Conservation (phyloP, 2,329 filamentous ascomycete genomes). For the Monilinia laxa region DNA sequence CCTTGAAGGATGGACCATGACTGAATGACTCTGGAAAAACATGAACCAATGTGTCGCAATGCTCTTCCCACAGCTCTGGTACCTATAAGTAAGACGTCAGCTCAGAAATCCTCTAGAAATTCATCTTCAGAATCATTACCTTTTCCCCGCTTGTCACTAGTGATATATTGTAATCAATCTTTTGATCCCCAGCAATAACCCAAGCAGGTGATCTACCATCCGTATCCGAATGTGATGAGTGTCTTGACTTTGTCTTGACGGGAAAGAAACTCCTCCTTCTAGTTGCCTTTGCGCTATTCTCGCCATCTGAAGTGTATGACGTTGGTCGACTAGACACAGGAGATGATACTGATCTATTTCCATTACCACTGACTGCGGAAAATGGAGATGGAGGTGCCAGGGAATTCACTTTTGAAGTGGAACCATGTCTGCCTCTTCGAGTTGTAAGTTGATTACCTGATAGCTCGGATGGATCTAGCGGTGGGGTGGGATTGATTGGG, state of each 20-base stretch:
- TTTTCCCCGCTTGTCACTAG: constrained; percentile 11
- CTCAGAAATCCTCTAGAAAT: neutral
- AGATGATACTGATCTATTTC: constrained; percentile 21
- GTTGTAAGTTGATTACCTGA: neutral
- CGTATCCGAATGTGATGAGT: constrained; percentile 9
- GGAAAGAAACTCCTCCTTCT: constrained; percentile 23
- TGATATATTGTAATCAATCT: constrained; percentile 24
- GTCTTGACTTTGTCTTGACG: constrained; percentile 8
- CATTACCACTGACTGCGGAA: neutral
- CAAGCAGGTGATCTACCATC: constrained; percentile 23
- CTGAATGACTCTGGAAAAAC: constrained; percentile 53
- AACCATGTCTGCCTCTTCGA: constrained; percentile 19
- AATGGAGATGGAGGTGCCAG: constrained; percentile 18
- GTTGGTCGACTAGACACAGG: constrained; percentile 20
- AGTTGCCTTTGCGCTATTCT: neutral
- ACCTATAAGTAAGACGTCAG: constrained; percentile 47
- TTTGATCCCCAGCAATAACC: constrained; percentile 19
- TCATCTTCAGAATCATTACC: constrained; percentile 3
- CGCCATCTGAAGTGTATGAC: constrained; percentile 21
- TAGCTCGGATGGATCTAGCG: constrained; percentile 5
- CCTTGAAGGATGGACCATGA: constrained; percentile 59
- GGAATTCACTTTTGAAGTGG: constrained; percentile 20
- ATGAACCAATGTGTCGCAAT: constrained; percentile 57
- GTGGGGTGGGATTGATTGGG: constrained; percentile 5
- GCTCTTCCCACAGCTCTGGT: constrained; percentile 65